Evolutionary conservation across 805 yeast genomes (phyloP).

Genomic region (Hemisphaericaspora nanyangensis): DNA sequence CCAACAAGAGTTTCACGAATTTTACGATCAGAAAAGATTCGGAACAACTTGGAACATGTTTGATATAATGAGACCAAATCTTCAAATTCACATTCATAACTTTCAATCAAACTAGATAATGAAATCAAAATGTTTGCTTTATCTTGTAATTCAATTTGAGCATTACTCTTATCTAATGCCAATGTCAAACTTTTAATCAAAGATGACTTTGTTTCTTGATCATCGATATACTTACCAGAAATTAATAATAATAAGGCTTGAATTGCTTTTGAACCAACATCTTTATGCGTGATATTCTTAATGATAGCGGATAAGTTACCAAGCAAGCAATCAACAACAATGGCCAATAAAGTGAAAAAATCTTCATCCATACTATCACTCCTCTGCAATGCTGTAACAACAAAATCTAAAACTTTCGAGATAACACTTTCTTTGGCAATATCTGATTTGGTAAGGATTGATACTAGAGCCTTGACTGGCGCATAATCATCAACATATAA

Average conservation of each 20-base stretch:
- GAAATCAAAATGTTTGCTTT: constrained; percentile 56
- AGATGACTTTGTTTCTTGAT: constrained; percentile 47
- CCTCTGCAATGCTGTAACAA: constrained; percentile 39
- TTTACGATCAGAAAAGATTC: constrained; percentile 53
- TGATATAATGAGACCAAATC: constrained; percentile 49
- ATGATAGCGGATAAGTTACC: constrained; percentile 49
- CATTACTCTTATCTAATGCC: constrained; percentile 56
- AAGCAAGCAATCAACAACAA: constrained; percentile 57
- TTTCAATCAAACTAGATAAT: constrained; percentile 50
- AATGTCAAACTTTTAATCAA: constrained; percentile 55
- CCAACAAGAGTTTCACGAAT: constrained; percentile 59
- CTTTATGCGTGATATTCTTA: constrained; percentile 36
- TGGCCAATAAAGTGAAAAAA: constrained; percentile 47
- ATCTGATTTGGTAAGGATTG: constrained; percentile 43
- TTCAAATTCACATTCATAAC: constrained; percentile 49
- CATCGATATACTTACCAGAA: constrained; percentile 55
- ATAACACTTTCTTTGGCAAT: constrained; percentile 69
- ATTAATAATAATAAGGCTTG: constrained; percentile 50
- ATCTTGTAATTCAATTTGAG: constrained; percentile 48
- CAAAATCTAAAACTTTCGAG: constrained; percentile 50
- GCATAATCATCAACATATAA: constrained; percentile 53
- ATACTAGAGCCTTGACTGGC: constrained; percentile 53
- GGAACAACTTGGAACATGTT: constrained; percentile 55
- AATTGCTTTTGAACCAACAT: constrained; percentile 50
- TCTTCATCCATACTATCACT: constrained; percentile 25